phyloP scores from a whole-genome alignment of 2,329 filamentous ascomycete genomes.

The Ampelomyces quisqualis region DNA sequence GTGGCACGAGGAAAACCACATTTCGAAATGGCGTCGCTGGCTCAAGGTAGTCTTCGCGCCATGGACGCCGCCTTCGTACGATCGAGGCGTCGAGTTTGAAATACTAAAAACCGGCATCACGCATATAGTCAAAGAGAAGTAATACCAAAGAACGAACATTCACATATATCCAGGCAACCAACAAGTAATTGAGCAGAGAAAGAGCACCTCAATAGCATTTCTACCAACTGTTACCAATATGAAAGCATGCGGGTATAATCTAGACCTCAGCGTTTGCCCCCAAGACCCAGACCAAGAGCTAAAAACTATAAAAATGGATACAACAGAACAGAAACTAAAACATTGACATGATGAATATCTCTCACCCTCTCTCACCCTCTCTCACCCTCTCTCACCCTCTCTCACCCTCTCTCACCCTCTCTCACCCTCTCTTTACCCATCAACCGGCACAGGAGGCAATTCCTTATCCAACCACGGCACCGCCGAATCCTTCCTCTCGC shows the following conservation, averaged over 20 bases:
- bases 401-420: background rate
- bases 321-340: background rate
- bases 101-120: conserved; percentile 49
- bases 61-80: conserved; percentile 62
- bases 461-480: conserved; percentile 13
- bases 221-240: no score
- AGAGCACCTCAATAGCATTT: no score
- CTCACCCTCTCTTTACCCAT: background rate
- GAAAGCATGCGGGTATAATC: background rate
- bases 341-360: background rate
- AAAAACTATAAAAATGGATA: background rate
- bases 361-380: background rate
- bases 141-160: background rate
- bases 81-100: conserved; percentile 68
- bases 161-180: no score
- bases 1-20: conserved; percentile 46
- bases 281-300: background rate
- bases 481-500: conserved; percentile 24
- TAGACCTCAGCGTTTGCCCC: background rate
- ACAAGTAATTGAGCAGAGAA: no score
- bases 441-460: conserved; percentile 15
- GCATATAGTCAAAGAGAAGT: conserved; percentile 20
- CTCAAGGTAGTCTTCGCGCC: conserved; percentile 90
- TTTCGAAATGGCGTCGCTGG: conserved; percentile 68
- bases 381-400: background rate